A percentile compares a stretch with the other conserved stretches of the same genome.
phyloP scores from a whole-genome alignment of 495 filamentous ascomycete species.

The Penicillium crystallinum region DNA sequence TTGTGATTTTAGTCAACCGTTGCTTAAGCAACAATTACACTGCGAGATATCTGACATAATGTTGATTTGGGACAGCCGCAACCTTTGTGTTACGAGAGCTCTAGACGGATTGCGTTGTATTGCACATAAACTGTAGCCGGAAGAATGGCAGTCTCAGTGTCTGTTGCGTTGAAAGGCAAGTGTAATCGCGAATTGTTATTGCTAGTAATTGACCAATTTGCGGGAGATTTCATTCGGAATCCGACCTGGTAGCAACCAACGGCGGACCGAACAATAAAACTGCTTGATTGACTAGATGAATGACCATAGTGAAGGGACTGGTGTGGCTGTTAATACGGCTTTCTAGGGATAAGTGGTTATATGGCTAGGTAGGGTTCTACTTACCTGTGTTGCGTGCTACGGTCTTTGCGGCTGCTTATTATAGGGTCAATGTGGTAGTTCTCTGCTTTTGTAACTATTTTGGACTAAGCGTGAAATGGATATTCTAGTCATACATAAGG shows the following conservation, averaged over 20 bases:
- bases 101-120: conserved; percentile 53
- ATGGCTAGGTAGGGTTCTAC: conserved; percentile 41
- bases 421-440: conserved; percentile 49
- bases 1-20: too few species aligned
- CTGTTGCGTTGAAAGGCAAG: conserved; percentile 48
- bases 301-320: conserved; percentile 18
- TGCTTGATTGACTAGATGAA: conserved; percentile 38
- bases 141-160: conserved; percentile 51
- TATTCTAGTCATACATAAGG: conserved; percentile 54
- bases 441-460: conserved; percentile 17
- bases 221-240: conserved; percentile 47
- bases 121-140: conserved; percentile 50
- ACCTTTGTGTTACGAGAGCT: conserved; percentile 24
- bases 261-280: conserved; percentile 50
- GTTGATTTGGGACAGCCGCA: too few species aligned
- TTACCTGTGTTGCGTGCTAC: conserved; percentile 53
- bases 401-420: conserved; percentile 53
- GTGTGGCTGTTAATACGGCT: conserved; percentile 25
- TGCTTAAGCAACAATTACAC: too few species aligned
- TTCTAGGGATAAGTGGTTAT: conserved; percentile 38
- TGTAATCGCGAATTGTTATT: conserved; percentile 46
- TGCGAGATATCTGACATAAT: too few species aligned
- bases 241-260: conserved; percentile 53
- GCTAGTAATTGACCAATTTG: conserved; percentile 37
- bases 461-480: conserved; percentile 41